Evolutionary conservation across 768 basidiomycete genomes (phyloP).

Genomic region (Boletus sensibilis): DNA sequence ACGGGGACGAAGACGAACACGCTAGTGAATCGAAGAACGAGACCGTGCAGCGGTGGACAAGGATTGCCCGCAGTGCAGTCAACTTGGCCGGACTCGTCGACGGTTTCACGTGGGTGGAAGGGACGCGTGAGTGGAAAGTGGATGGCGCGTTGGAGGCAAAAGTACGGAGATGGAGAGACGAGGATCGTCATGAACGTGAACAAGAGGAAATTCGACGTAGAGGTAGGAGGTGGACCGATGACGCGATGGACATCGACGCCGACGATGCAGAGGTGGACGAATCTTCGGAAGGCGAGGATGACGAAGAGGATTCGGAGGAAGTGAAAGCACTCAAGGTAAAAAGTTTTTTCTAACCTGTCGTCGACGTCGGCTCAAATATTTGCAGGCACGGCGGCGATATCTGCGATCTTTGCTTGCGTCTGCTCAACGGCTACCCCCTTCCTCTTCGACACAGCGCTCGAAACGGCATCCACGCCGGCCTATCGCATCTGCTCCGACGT

Average conservation of each 20-base stretch:
- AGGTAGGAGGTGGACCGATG: constrained; percentile 62
- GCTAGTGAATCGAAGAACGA: constrained; percentile 29
- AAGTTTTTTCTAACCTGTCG: constrained; percentile 7
- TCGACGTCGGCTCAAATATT: constrained; percentile 6
- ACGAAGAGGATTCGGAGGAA: constrained; percentile 68
- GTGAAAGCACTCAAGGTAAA: constrained; percentile 78
- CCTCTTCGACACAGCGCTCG: constrained; percentile 29
- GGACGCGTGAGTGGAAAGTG: constrained; percentile 60
- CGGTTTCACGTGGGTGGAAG: constrained; percentile 69
- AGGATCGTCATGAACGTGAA: constrained; percentile 63
- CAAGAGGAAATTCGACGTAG: constrained; percentile 66
- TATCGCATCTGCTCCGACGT: constrained; percentile 36
- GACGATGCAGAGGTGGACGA: constrained; percentile 52
- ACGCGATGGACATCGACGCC: constrained; percentile 70
- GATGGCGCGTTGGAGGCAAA: constrained; percentile 67
- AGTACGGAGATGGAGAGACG: constrained; percentile 64
- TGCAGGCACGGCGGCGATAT: constrained; percentile 71
- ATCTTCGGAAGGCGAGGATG: constrained; percentile 47
- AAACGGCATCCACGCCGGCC: constrained; percentile 29
- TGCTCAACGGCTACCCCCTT: constrained; percentile 33
- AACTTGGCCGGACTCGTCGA: constrained; percentile 67
- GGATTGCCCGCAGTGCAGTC: constrained; percentile 68
- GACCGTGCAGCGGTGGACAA: constrained; percentile 65
- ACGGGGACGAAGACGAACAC: constrained; percentile 56
- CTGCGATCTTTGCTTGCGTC: constrained; percentile 64